Evolutionary conservation across 306 rosid species (phyloP), one percentile per base, ranked within the genome.

Genomic region (Hippophae rhamnoides): DNA sequence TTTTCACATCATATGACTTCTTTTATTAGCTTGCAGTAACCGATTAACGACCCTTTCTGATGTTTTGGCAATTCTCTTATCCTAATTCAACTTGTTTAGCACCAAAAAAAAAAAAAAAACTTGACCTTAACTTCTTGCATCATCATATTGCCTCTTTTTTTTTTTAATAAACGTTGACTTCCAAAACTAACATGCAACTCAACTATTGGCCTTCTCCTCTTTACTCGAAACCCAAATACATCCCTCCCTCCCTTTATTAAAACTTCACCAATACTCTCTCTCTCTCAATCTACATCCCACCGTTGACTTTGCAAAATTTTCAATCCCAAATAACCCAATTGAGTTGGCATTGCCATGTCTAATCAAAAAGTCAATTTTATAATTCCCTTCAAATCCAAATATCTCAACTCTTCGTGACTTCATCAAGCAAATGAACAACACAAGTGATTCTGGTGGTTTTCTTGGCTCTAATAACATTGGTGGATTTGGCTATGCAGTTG

Each of bases 401-500:
- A 43, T 45, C 48, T 51, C 23, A 18, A 18, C 23, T 18, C 6
- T 9, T 41, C 31, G 52, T 55, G 40, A 13, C 11, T 18, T 10
- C 61, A 47, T 46, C 25, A 13, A 23, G 10, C 13, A 51, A 46
- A 55, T 52, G 43, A 87, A 84, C 89, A 84, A 64, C 79, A 57
- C 48, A 61, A 47, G 69, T 6, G 72, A 65, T 64, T 41, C 82
- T 1, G 68, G 82, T 26, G 94, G 94, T 23, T 68, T 82, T 69
- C 67, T 84, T 23, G 86, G 84, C 26, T 76, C 93, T 5, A 69
- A 14, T 51, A 43, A 70, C 79, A 71, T 84, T 14, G 86, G 90
- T 53, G 86, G 96, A 5, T 82, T 85, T 47, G 90, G 96, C 57
- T 88, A 84, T 62, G 99, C 85, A 57, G 75, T 92, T 64, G 99